Percentiles rank a stretch among this genome's conserved stretches.
These are phyloP conservation scores for Cutaneotrichosporon mucoides DNA, from an alignment of 1,284 basidiomycete genomes.

Conservation along the genomic window DNA sequence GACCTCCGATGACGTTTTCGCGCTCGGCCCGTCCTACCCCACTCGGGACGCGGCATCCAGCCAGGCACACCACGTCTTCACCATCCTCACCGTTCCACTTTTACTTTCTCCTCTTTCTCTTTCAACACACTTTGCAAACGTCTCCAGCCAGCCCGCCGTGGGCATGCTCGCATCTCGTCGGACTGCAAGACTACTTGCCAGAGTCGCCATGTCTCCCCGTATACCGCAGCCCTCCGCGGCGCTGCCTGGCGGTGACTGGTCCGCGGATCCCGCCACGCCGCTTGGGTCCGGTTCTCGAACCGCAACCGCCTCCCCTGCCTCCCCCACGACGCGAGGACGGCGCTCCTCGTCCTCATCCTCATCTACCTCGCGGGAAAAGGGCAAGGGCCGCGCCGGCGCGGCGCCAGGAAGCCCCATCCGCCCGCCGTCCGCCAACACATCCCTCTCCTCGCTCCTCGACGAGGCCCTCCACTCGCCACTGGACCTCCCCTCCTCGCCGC, in stretches of 20 bases:
- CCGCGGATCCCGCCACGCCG: background rate
- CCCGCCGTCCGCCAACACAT: background rate
- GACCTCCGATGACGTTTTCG: too few relatives aligned
- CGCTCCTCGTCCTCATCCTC: background rate
- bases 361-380: slow-evolving; percentile 9
- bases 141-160: background rate
- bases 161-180: slow-evolving; percentile 3
- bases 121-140: too few relatives aligned
- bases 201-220: background rate
- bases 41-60: too few relatives aligned
- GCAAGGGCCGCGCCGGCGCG: slow-evolving; percentile 23
- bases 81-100: too few relatives aligned
- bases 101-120: too few relatives aligned
- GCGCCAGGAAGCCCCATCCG: slow-evolving; percentile 3
- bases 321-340: background rate
- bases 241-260: slow-evolving; percentile 1
- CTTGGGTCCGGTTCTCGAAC: background rate
- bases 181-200: background rate
- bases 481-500: slow-evolving; percentile 14
- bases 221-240: background rate
- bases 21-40: too few relatives aligned
- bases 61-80: too few relatives aligned
- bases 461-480: slow-evolving; percentile 36
- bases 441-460: slow-evolving; percentile 18
- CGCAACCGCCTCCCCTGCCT: background rate